Evolutionary conservation across 306 rosid species (phyloP), one percentile per base, ranked within the genome.

Genomic region (Astragalus membranaceus): DNA sequence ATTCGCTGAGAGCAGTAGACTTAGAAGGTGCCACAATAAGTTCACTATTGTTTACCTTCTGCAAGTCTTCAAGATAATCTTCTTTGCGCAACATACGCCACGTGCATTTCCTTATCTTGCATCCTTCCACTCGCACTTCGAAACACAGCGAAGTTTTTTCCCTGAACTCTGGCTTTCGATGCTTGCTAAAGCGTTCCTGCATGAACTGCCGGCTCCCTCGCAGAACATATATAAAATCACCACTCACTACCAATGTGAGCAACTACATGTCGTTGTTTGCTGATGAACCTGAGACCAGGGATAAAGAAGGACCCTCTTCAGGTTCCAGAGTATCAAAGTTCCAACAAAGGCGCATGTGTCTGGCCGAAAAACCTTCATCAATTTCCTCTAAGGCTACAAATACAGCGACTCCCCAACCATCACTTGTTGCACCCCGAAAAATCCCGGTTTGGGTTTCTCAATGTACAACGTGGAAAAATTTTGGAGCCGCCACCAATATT

Each of bases 201-300:
- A 29, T 20, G 9, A 12, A n/a, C 26, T 48, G 8, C 2, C 5
- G 12, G 17, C 13, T 2, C 4, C 11, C n/a, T 64, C 42, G 14
- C 42, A 5, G 43, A n/a, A 64, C 13, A 56, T 64, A 64, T 64
- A 64, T 64, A 64, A 42, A 64, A 48, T 64, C 54, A 64, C 42
- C 43, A 29, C 70, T 64, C 70, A 64, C 56, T 7, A 46, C 12
- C 70, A 64, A 46, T 46, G 56, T 46, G 29, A 64, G n/a, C 14
- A 64, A 29, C 14, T 64, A 29, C 13, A 64, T 5, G 6, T 64
- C 9, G 13, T 32, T 46, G 14, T 44, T 7, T 64, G 56, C 30
- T 46, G 54, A 20, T 64, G 70, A 64, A 8, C 3, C 13, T 26
- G 70, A 26, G 13, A 48, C 41, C 58, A 63, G 10, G 3, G n/a